phyloP scores from a whole-genome alignment of 148 eudicot genomes.

The Rheum nobile region DNA sequence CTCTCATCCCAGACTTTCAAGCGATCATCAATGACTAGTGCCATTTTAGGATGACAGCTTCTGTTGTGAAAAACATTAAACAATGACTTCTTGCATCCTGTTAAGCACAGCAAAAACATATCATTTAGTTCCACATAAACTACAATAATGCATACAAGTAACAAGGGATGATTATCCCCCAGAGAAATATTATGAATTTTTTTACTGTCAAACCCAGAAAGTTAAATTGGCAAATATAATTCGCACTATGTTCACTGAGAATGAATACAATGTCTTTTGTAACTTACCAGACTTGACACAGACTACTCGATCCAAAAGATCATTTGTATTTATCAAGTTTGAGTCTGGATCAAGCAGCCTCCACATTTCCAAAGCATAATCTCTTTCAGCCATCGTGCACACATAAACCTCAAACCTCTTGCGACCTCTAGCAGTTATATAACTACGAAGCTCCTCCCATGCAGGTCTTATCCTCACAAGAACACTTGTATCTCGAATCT shows the following conservation, averaged over 20 bases:
- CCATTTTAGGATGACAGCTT: conserved; percentile 91
- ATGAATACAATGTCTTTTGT: background rate
- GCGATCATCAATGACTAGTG: conserved; percentile 97
- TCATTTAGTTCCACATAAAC: background rate
- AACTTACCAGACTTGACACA: conserved; percentile 86
- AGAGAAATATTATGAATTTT: background rate
- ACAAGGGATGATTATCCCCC: background rate
- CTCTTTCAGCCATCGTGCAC: conserved; percentile 99
- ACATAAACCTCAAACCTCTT: conserved; percentile 97
- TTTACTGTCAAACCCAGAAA: background rate
- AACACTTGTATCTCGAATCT: conserved; percentile 99
- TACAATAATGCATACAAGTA: background rate
- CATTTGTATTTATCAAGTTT: conserved; percentile 59
- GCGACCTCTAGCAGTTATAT: conserved; percentile 96
- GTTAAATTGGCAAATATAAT: background rate
- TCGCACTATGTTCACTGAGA: background rate
- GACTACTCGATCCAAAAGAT: conserved; percentile 78
- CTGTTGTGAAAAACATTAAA: conserved; percentile 86
- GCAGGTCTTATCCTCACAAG: conserved; percentile 99
- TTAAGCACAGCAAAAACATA: background rate
- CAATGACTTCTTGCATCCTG: conserved; percentile 79
- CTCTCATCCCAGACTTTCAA: conserved; percentile 93
- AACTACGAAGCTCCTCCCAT: conserved; percentile 93
- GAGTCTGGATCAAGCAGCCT: conserved; percentile 98
- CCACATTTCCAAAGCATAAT: conserved; percentile 99